phyloP scores from a whole-genome alignment of 129 eudicot species.

The Daucus carota region DNA sequence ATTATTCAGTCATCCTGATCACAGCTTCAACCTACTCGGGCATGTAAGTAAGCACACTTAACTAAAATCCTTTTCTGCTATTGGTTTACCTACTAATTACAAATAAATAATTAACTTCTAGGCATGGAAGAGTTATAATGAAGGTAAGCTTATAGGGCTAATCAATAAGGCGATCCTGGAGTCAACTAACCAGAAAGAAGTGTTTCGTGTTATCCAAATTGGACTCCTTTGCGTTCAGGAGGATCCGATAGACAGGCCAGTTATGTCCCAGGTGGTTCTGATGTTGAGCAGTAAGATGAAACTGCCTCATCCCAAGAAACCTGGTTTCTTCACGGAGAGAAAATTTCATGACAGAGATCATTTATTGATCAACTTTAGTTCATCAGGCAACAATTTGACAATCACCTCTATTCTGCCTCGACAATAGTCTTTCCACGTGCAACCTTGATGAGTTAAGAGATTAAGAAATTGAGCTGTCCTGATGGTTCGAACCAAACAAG shows the following conservation, averaged over 20 bases:
- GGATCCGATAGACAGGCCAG: neutral
- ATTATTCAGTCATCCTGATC: constrained; percentile 1
- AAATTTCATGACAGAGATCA: neutral
- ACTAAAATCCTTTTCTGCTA: neutral
- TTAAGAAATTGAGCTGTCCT: neutral
- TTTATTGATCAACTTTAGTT: neutral
- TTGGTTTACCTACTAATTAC: neutral
- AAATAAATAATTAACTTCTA: neutral
- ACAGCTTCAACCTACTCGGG: neutral
- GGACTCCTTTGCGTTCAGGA: neutral
- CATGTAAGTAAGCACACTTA: neutral
- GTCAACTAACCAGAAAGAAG: neutral
- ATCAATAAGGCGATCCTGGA: neutral
- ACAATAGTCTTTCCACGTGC: neutral
- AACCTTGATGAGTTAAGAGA: neutral
- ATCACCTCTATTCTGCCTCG: neutral
- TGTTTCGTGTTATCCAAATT: neutral
- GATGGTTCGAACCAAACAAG: neutral
- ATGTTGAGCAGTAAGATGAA: neutral
- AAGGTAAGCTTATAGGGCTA: neutral
- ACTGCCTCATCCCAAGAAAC: neutral
- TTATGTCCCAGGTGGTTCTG: neutral
- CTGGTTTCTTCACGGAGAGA: neutral
- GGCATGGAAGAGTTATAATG: neutral
- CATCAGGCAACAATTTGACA: neutral